Evolutionary conservation across 2,329 filamentous ascomycete genomes (phyloP).

Genomic region (Fusarium protoensiforme): DNA sequence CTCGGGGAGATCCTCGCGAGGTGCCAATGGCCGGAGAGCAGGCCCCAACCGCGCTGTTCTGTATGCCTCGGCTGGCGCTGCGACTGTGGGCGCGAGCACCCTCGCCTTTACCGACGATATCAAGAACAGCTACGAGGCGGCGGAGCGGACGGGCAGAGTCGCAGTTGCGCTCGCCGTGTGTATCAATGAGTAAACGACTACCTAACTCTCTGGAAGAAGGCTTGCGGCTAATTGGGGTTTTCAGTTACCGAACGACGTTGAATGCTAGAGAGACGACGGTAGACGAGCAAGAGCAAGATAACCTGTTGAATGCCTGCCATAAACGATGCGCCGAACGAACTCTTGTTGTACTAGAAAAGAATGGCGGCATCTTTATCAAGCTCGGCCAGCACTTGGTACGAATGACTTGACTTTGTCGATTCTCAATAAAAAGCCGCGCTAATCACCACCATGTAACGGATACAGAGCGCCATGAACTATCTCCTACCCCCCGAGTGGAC

Average conservation of each 20-base stretch:
- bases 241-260: slow-evolving; percentile 87
- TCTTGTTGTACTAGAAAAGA: slow-evolving; percentile 88
- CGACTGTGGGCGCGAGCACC: slow-evolving; percentile 58
- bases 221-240: slow-evolving; percentile 1
- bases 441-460: slow-evolving; percentile 38
- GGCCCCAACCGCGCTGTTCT: slow-evolving; percentile 52
- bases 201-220: background rate
- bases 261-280: slow-evolving; percentile 73
- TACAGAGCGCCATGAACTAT: slow-evolving; percentile 91
- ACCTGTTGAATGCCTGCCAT: slow-evolving; percentile 84
- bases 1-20: slow-evolving; percentile 41
- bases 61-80: slow-evolving; percentile 63
- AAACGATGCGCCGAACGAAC: slow-evolving; percentile 92
- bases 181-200: slow-evolving; percentile 80
- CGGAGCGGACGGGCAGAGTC: slow-evolving; percentile 83
- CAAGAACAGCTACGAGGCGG: slow-evolving; percentile 79
- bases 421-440: slow-evolving; percentile 18
- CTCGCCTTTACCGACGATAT: slow-evolving; percentile 75
- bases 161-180: slow-evolving; percentile 78
- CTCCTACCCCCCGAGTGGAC: slow-evolving; percentile 93
- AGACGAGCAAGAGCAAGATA: slow-evolving; percentile 72
- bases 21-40: slow-evolving; percentile 30
- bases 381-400: slow-evolving; percentile 88
- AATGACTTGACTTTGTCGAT: background rate
- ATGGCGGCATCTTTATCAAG: slow-evolving; percentile 98